These are phyloP conservation scores for Lactarius deliciosus DNA, from an alignment of 768 basidiomycete genomes.

Conservation along the genomic window DNA sequence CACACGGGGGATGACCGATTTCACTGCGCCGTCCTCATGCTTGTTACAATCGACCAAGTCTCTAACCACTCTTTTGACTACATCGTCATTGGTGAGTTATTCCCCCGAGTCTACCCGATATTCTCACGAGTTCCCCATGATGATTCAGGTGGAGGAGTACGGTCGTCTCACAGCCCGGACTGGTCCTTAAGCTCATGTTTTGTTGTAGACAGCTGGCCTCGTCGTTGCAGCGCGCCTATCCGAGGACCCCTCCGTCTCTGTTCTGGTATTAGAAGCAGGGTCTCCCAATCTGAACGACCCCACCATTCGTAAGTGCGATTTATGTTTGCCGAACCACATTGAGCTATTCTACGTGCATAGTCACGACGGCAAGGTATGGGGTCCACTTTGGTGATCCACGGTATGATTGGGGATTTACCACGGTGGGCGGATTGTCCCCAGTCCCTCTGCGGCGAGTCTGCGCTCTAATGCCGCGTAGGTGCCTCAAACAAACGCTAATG, in stretches of 20 bases:
- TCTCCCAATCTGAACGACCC: slow-evolving; percentile 23
- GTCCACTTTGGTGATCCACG: slow-evolving; percentile 2
- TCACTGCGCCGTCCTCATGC: slow-evolving; percentile 14
- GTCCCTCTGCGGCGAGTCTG: neutral
- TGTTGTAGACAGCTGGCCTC: slow-evolving; percentile 24
- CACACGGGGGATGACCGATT: too few relatives aligned
- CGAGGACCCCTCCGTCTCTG: slow-evolving; percentile 25
- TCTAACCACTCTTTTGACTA: slow-evolving; percentile 28
- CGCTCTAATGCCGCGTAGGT: slow-evolving; percentile 6
- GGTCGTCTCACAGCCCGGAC: neutral
- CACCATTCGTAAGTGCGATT: slow-evolving; percentile 7
- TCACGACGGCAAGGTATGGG: neutral
- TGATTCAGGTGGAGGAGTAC: slow-evolving; percentile 22
- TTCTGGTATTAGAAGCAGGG: slow-evolving; percentile 28
- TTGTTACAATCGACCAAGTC: slow-evolving; percentile 25
- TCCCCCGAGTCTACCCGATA: too few relatives aligned
- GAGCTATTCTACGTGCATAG: neutral
- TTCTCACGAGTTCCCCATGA: neutral
- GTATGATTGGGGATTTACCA: slow-evolving; percentile 24
- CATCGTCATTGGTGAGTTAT: slow-evolving; percentile 24
- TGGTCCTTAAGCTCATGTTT: neutral
- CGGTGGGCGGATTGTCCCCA: neutral
- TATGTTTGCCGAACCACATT: too few relatives aligned
- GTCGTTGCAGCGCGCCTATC: slow-evolving; percentile 28
- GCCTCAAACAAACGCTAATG: slow-evolving; percentile 18